These are phyloP conservation scores for Coniferiporia weirii DNA, from an alignment of 1,284 basidiomycete species.

Conservation along the genomic window DNA sequence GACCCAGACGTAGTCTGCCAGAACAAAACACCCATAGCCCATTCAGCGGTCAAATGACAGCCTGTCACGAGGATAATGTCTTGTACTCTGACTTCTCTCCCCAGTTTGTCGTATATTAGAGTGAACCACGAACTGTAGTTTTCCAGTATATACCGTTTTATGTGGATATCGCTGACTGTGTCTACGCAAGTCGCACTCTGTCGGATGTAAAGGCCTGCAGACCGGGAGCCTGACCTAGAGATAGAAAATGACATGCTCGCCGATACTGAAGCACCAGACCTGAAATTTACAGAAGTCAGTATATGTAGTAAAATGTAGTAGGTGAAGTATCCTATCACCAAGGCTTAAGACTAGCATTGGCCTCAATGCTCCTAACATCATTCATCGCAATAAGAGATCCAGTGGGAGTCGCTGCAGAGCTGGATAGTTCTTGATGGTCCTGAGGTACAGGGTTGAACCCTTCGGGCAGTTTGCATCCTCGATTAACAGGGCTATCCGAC, in stretches of 20 bases:
- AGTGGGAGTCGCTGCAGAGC: not conserved
- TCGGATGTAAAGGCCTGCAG: not conserved
- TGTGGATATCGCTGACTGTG: not conserved
- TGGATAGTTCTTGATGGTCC: not conserved
- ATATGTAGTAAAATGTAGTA: not conserved
- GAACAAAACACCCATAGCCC: not conserved
- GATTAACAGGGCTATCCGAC: too few relatives aligned
- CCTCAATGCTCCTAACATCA: not conserved
- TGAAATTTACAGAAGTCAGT: not conserved
- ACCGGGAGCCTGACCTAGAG: not conserved
- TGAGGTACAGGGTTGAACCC: not conserved
- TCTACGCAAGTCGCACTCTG: not conserved
- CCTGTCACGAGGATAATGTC: not conserved
- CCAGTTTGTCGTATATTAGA: not conserved
- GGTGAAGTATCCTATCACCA: not conserved
- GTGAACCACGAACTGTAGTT: not conserved
- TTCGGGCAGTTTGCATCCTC: not conserved
- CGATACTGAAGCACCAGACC: not conserved
- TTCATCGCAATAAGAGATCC: not conserved
- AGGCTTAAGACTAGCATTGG: not conserved
- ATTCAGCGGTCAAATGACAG: not conserved
- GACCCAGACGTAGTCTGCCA: too few relatives aligned
- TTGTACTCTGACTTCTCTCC: not conserved
- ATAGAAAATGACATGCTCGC: not conserved
- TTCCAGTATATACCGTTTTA: not conserved